Base-by-base conservation (phyloP, 345 rosid species). In the Eucalyptus victrix region DNA sequence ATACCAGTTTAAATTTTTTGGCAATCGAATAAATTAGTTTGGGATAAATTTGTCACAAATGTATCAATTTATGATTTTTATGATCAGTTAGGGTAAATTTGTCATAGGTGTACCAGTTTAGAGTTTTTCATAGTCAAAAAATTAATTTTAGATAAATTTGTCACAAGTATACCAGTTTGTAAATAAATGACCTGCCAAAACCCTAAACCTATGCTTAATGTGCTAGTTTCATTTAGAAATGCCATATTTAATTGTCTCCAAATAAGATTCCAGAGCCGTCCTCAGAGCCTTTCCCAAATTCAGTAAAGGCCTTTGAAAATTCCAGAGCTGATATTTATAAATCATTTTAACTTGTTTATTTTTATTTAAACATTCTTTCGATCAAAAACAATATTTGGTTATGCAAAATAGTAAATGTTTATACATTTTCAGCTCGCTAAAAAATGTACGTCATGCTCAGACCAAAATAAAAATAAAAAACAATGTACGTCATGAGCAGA, bases 1-100 rank as follows among this genome's bases (percentile, higher is more conserved):
- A 3, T 51, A 51, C 0, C 0, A 6, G 0, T 50, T 50, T 50
- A 3, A 18, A 2, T 5, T 49, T 49, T 51, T 51, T 51, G 3
- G 23, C 23, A 1, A 3, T 51, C 4, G 2, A 51, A 51, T 51
- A 6, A 51, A 51, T 51, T 1, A 51, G 9, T 51, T 51, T 3
- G 0, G 3, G 3, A 19, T 51, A 51, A 51, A 51, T 51, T 51
- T 17, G 21, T 51, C 2, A 51, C 21, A 51, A 51, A 0, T 51
- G 2, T 51, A 51, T 7, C 8, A 3, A 7, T 51, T 17, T 17
- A 51, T 0, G 8, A 17, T 51, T 51, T 51, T 51, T 51, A 17
- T 51, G 4, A 51, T 51, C 8, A 17, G 2, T 51, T 3, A 18
- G 8, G 54, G 1, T 51, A 17, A 17, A 51, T 51, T 51, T 51